Percentiles rank a stretch among this genome's conserved stretches.
These are phyloP conservation scores for Murraya koenigii DNA, from an alignment of 345 rosid species.

Conservation along the genomic window DNA sequence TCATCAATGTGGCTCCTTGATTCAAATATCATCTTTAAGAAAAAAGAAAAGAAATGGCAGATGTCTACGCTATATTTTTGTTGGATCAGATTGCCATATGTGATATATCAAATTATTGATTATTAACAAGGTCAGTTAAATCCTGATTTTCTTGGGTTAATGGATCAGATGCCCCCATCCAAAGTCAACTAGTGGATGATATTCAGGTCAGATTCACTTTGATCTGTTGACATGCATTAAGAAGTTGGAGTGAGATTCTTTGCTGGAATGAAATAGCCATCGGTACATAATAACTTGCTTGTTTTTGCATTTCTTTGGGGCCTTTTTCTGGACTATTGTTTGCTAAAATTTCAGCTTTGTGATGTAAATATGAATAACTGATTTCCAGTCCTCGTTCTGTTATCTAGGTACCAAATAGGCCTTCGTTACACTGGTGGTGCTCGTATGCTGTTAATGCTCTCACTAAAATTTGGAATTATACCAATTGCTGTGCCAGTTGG, in stretches of 20 bases:
- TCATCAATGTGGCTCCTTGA: not conserved
- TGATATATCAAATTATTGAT: no score
- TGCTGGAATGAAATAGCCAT: not conserved
- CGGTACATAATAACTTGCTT: not conserved
- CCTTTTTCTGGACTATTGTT: constrained; percentile 1
- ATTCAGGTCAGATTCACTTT: not conserved
- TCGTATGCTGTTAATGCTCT: constrained; percentile 83
- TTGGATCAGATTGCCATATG: not conserved
- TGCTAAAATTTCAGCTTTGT: constrained; percentile 1
- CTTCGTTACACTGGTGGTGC: constrained; percentile 97
- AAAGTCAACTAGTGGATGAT: not conserved
- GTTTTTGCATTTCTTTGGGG: constrained; percentile 3
- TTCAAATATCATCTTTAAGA: not conserved
- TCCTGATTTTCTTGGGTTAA: not conserved
- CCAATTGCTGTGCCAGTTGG: constrained; percentile 92
- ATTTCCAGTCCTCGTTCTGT: constrained; percentile 19
- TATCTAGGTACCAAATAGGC: constrained; percentile 91
- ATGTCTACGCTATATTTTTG: not conserved
- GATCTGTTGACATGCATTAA: not conserved
- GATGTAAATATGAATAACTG: constrained; percentile 12
- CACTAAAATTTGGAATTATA: constrained; percentile 77
- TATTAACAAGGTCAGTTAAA: not conserved
- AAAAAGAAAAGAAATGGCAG: not conserved
- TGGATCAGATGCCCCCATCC: not conserved
- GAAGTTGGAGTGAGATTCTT: not conserved